These are phyloP conservation scores for Canna indica DNA, from an alignment of 176 grass and related monocot genomes.

Conservation along the genomic window DNA sequence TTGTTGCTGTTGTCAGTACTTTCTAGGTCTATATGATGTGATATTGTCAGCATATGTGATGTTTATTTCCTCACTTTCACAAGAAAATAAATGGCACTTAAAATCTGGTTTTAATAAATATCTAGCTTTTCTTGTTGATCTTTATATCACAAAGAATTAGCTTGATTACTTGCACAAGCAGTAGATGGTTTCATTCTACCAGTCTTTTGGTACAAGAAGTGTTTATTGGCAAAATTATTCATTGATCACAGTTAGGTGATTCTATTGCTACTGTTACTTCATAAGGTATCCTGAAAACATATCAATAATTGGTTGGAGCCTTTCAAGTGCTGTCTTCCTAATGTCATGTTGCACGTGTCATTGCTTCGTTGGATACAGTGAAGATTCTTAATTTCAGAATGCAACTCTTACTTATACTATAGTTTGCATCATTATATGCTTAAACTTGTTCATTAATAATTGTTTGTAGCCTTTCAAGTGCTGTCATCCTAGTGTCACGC, in stretches of 20 bases:
- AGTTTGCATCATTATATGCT: neutral
- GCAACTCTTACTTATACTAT: no score
- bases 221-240: neutral
- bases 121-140: neutral
- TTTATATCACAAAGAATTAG: neutral
- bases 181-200: neutral
- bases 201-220: neutral
- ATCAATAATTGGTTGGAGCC: neutral
- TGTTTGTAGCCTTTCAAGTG: neutral
- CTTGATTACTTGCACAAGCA: neutral
- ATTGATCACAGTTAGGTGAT: neutral
- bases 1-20: neutral
- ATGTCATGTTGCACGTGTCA: no score
- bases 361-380: no score
- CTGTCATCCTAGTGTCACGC: no score
- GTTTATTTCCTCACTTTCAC: neutral
- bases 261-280: neutral
- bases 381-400: no score
- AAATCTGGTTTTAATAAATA: neutral
- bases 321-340: neutral
- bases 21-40: neutral
- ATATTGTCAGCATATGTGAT: neutral
- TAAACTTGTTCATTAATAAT: neutral
- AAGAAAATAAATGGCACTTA: neutral
- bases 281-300: neutral